Evolutionary conservation across 495 filamentous ascomycete genomes (phyloP).

Genomic region (Paragyromitra xinjiangensis): DNA sequence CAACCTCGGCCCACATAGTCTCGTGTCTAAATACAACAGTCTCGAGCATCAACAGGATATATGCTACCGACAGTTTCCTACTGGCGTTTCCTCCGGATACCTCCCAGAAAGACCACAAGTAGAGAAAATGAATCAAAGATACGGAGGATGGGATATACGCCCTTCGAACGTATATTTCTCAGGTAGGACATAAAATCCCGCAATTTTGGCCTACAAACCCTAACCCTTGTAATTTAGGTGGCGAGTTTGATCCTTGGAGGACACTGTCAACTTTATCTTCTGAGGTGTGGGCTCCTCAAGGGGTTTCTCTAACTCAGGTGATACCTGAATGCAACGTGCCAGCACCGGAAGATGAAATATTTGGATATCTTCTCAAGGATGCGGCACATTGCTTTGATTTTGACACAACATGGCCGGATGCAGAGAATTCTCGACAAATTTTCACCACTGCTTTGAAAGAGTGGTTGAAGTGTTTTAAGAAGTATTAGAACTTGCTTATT

Average conservation of each 20-base stretch:
- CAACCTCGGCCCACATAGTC: conserved; percentile 61
- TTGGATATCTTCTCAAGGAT: conserved; percentile 64
- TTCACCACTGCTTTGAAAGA: conserved; percentile 68
- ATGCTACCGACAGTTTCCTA: conserved; percentile 67
- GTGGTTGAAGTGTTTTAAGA: conserved; percentile 63
- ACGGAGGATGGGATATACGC: conserved; percentile 67
- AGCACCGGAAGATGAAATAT: conserved; percentile 60
- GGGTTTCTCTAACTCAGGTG: conserved; percentile 57
- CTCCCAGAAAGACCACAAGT: conserved; percentile 61
- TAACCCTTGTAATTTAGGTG: conserved; percentile 58
- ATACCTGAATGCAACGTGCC: conserved; percentile 64
- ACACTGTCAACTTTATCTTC: conserved; percentile 63
- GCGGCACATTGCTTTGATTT: conserved; percentile 68
- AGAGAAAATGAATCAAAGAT: conserved; percentile 60
- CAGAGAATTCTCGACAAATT: conserved; percentile 30
- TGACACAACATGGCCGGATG: conserved; percentile 43
- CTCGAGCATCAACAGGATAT: conserved; percentile 63
- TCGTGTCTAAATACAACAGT: conserved; percentile 65
- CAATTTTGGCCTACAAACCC: not conserved
- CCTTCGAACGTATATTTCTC: conserved; percentile 67
- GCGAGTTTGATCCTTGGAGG: conserved; percentile 67
- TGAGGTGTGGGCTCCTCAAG: conserved; percentile 61
- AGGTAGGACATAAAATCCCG: conserved; percentile 9
- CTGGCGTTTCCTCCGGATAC: conserved; percentile 61
- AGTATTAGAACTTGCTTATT: conserved; percentile 4